Evolutionary conservation across 2,329 filamentous ascomycete species (phyloP).

Genomic region (Fusarium austroafricanum): DNA sequence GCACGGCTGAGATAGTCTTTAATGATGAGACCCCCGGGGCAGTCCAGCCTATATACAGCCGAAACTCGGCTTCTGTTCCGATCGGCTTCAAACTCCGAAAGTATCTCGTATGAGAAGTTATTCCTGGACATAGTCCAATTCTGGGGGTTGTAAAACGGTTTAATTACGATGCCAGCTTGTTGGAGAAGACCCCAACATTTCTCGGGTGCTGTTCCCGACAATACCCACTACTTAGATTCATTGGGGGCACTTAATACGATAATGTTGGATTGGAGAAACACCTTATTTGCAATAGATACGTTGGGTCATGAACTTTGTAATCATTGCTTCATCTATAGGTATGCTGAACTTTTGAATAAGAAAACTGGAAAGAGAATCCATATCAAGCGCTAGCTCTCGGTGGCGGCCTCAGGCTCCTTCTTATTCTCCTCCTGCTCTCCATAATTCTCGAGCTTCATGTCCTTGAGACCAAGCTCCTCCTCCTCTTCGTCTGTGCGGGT

Average conservation of each 20-base stretch:
- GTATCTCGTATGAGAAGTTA: neutral
- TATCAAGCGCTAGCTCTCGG: slow-evolving; percentile 27
- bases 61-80: slow-evolving; percentile 11
- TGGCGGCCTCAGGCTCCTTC: slow-evolving; percentile 22
- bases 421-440: slow-evolving; percentile 58
- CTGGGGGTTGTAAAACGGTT: neutral
- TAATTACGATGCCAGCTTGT: no score
- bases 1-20: neutral
- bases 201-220: no score
- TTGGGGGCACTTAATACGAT: no score
- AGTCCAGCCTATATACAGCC: neutral
- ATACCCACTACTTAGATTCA: no score
- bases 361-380: slow-evolving; percentile 1
- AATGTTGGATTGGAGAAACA: no score
- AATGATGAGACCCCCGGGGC: neutral
- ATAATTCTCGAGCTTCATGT: slow-evolving; percentile 95
- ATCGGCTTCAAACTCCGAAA: slow-evolving; percentile 16
- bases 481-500: slow-evolving; percentile 90
- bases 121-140: neutral
- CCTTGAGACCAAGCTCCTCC: slow-evolving; percentile 88
- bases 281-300: no score
- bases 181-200: no score
- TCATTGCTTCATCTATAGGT: slow-evolving; percentile 36
- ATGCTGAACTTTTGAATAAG: slow-evolving; percentile 20
- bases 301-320: slow-evolving; percentile 17